Evolutionary conservation across 345 rosid genomes (phyloP).

Genomic region (Tarenaya hassleriana): DNA sequence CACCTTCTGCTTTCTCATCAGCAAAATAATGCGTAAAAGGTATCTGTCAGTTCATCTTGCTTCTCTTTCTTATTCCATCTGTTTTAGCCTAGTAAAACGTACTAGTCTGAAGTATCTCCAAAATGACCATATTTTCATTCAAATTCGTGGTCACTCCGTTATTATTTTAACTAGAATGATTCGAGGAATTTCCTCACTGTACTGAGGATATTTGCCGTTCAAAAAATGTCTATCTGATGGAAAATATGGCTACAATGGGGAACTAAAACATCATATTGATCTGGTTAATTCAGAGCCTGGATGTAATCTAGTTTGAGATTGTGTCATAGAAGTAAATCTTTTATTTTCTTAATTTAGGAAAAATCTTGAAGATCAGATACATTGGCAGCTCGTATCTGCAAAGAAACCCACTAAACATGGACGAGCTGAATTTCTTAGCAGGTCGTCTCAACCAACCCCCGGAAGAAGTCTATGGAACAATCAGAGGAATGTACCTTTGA

Average conservation of each 20-base stretch:
- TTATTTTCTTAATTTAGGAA: background rate
- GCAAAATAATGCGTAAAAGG: slow-evolving; percentile 8
- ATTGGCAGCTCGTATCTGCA: slow-evolving; percentile 8
- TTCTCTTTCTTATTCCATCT: background rate
- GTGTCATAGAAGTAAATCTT: slow-evolving; percentile 7
- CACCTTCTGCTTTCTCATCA: slow-evolving; percentile 36
- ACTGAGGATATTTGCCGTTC: too few relatives aligned
- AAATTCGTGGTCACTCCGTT: too few relatives aligned
- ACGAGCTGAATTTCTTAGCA: slow-evolving; percentile 64
- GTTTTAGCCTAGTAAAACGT: background rate
- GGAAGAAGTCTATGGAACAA: slow-evolving; percentile 44
- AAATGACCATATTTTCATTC: too few relatives aligned
- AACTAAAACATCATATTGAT: background rate
- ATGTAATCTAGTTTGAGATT: too few relatives aligned
- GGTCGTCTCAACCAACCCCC: slow-evolving; percentile 37
- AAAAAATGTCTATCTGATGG: too few relatives aligned
- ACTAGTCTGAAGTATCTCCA: too few relatives aligned
- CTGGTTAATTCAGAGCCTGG: too few relatives aligned
- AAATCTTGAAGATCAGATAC: slow-evolving; percentile 3
- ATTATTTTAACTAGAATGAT: too few relatives aligned
- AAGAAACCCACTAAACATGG: slow-evolving; percentile 26
- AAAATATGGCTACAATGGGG: background rate
- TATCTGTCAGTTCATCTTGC: background rate
- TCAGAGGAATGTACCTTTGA: slow-evolving; percentile 36
- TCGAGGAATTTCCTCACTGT: too few relatives aligned